Conservation (phyloP, 768 basidiomycete species). For the Arthromyces matolae region DNA sequence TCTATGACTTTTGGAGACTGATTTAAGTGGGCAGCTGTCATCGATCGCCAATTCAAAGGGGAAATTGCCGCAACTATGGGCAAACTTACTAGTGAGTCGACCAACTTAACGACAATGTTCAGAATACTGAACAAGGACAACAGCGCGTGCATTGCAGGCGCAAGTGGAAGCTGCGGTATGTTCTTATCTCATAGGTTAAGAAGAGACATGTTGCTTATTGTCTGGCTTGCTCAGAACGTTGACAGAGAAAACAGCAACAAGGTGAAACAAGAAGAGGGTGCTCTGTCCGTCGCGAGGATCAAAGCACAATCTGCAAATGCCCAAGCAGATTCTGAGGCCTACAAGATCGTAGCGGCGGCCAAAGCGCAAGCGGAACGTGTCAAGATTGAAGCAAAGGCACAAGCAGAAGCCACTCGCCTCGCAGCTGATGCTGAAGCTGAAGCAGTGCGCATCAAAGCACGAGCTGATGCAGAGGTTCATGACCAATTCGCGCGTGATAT, state of each 20-base stretch:
- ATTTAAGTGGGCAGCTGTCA: slow-evolving; percentile 54
- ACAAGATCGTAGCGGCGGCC: slow-evolving; percentile 68
- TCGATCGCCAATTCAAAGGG: slow-evolving; percentile 85
- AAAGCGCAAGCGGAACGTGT: slow-evolving; percentile 65
- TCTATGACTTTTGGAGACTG: neutral
- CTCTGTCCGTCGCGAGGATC: slow-evolving; percentile 72
- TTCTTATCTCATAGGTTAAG: slow-evolving; percentile 3
- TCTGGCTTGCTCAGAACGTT: slow-evolving; percentile 51
- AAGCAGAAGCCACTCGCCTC: slow-evolving; percentile 74
- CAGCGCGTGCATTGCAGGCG: slow-evolving; percentile 75
- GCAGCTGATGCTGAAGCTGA: slow-evolving; percentile 73
- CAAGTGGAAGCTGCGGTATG: slow-evolving; percentile 83
- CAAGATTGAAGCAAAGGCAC: slow-evolving; percentile 75
- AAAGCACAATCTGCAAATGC: slow-evolving; percentile 64
- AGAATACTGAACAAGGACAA: slow-evolving; percentile 10
- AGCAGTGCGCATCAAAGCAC: slow-evolving; percentile 60
- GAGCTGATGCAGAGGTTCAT: slow-evolving; percentile 56
- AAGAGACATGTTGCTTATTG: neutral
- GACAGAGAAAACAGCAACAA: slow-evolving; percentile 86
- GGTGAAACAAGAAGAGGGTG: slow-evolving; percentile 81
- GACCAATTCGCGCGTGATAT: slow-evolving; percentile 76
- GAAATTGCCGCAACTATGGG: slow-evolving; percentile 86
- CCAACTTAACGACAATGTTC: neutral
- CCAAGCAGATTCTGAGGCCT: slow-evolving; percentile 73
- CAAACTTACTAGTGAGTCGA: slow-evolving; percentile 54